Base-by-base conservation (phyloP, 2,329 filamentous ascomycete species). In the Samsoniella hepiali region DNA sequence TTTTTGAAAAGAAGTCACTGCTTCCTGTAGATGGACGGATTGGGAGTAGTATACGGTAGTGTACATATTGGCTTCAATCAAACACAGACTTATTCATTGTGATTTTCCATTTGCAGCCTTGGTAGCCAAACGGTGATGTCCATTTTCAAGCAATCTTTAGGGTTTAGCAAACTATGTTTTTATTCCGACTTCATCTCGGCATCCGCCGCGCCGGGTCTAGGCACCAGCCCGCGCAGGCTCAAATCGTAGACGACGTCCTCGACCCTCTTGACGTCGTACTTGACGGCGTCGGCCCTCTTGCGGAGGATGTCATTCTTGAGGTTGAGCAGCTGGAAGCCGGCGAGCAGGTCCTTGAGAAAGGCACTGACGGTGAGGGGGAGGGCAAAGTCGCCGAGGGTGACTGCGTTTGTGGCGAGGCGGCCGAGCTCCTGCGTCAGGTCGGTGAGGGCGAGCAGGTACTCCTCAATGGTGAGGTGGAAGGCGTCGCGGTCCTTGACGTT, bases 171-270 rank as follows among this genome's bases (percentile, higher is more conserved):
- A 9, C 15, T 15, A 2, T 40, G 3, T 40, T 40, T 40, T 13
- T 69, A 75, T 65, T 72, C 71, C 57, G 71, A 69, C 68, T 75
- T 78, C 75, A 78, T 77, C 65, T 77, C 76, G 0, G 74, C 72
- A 36, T 78, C 75, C 3, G 67, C 70, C 44, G 71, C 71, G 0
- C 69, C 69, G 3, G 73, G 69, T 68, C 83, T 81, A 51, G 89
- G 86, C 56, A 96, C 82, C 72, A 98, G 76, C 58, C 95, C 94
- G 64, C 95, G 85, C 72, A 99, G 79, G 31, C 91, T 94, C 63
- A 99, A 79, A 75, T 99, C 95, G 73, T 99, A 99, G 58, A 98
- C 94, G 13, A 99, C 93, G 73, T 98, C 95, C 81, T 99, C 95
- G 13, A 97, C 92, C 75, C 96, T 94, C 83, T 98, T 99, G 72